Evolutionary conservation across 306 rosid species (phyloP).

Genomic region (Clitoria ternatea): DNA sequence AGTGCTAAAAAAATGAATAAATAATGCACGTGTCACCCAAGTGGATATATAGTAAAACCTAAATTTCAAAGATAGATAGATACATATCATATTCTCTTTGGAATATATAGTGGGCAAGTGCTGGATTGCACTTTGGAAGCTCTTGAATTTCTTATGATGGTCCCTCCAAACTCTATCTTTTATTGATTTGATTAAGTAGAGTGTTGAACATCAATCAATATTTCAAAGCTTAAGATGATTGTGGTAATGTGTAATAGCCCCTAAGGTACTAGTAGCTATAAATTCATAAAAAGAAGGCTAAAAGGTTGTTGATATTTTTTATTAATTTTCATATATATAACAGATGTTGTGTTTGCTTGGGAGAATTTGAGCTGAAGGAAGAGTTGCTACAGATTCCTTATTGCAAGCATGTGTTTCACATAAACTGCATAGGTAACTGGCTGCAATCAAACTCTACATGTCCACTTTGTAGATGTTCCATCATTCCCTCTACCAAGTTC

Average conservation of each 20-base stretch:
- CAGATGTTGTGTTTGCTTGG: conserved; percentile 88
- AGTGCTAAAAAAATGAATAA: neutral
- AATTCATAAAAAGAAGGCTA: neutral
- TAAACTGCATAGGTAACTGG: conserved; percentile 74
- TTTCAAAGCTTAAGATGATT: neutral
- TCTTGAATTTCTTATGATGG: neutral
- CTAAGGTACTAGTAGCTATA: neutral
- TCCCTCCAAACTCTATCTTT: neutral
- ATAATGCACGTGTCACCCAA: conserved; percentile 6
- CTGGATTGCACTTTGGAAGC: conserved; percentile 11
- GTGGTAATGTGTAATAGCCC: no score
- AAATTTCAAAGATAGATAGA: neutral
- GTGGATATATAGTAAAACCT: conserved; percentile 18
- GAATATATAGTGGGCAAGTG: neutral
- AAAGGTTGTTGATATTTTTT: neutral
- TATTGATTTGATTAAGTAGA: neutral
- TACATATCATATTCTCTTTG: neutral
- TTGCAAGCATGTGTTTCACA: conserved; percentile 82
- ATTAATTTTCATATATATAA: neutral
- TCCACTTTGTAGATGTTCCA: conserved; percentile 76
- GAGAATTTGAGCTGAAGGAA: conserved; percentile 73
- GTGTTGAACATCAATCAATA: neutral
- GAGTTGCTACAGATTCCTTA: conserved; percentile 63
- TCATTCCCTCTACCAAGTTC: conserved; percentile 38
- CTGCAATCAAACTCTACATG: conserved; percentile 71